Conservation (phyloP, 768 basidiomycete genomes). For the Termitomyces sp. region DNA sequence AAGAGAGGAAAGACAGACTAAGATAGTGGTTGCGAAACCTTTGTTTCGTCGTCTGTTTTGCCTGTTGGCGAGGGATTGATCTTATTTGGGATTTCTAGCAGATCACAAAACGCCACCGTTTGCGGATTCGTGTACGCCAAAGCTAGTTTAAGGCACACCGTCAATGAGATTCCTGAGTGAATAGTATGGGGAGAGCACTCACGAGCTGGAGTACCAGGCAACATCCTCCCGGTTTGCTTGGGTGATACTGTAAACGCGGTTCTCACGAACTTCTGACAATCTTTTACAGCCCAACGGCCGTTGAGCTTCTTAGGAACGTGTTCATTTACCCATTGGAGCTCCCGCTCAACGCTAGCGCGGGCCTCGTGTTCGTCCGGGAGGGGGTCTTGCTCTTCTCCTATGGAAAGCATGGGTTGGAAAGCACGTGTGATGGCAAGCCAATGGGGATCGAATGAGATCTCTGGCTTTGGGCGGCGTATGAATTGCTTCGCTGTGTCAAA, state of each 20-base stretch:
- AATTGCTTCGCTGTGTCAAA: constrained; percentile 7
- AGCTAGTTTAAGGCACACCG: constrained; percentile 34
- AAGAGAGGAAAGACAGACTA: neutral
- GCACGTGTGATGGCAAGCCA: constrained; percentile 95
- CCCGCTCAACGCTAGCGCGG: constrained; percentile 47
- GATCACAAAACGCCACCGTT: constrained; percentile 75
- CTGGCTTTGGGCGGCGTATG: constrained; percentile 17
- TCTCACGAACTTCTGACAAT: constrained; percentile 60
- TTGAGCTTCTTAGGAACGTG: constrained; percentile 40
- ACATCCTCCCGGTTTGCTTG: constrained; percentile 16
- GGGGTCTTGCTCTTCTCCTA: constrained; percentile 34
- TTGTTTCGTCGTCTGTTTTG: neutral
- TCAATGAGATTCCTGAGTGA: constrained; percentile 19
- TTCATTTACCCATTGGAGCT: constrained; percentile 60
- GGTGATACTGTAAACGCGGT: constrained; percentile 51
- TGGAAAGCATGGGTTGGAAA: constrained; percentile 74
- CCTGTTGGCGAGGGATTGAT: constrained; percentile 21
- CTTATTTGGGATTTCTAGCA: constrained; percentile 78
- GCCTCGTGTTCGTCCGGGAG: constrained; percentile 58
- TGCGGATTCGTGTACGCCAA: constrained; percentile 84
- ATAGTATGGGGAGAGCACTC: constrained; percentile 15
- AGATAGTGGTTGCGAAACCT: neutral
- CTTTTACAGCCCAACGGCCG: constrained; percentile 34
- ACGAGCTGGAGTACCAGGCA: constrained; percentile 25
- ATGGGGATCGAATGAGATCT: constrained; percentile 75